Base-by-base conservation (phyloP, 371 early-diverging fungal genomes). In the Apophysomyces sp. region DNA sequence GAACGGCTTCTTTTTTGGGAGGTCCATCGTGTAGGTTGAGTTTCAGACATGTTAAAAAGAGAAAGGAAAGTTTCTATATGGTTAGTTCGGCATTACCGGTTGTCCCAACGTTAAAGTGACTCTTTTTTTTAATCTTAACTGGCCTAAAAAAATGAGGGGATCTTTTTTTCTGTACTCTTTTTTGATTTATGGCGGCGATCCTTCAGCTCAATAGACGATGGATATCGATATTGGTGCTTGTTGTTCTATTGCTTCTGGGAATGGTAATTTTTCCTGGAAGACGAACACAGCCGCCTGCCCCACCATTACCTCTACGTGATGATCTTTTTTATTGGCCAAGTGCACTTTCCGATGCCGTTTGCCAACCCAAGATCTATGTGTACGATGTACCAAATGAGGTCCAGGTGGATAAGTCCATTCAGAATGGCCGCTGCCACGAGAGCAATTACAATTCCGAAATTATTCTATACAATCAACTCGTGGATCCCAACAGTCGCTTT, bases 301-400 rank as follows among this genome's bases (percentile, higher is more conserved):
- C 73, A 16, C 73, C 80, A 7, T 58, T 80, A 21, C 80, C 80
- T 31, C 26, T 74, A 3, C 29, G 40, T 16, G 72, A 80, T 39
- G 16, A 58, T 3, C 44, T 58, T 3, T 60, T 62, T 0, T 80
- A 80, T 55, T 84, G 84, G 84, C 84, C 84, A n/a, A 68, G 77
- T 27, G 76, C 70, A n/a, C 27, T 84, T 9, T 77, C 81, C 34
- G 66, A 77, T 52, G 68, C 80, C 8, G 65, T 81, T 0, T 84
- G 84, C 57, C 65, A 65, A 65, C 82, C 82, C 34, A 81, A 80
- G 60, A 84, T 84, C 28, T 84, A 77, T 65, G 84, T 84, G 13
- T 84, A 84, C 63, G 71, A 78, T 34, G 66, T 73, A 31, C 80
- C 82, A 9, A 63, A 63, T 4, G 60, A 61, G 9, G 66, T 78